Evolutionary conservation across 129 eudicot genomes (phyloP).

Genomic region (Rutidosis leptorrhynchoides): DNA sequence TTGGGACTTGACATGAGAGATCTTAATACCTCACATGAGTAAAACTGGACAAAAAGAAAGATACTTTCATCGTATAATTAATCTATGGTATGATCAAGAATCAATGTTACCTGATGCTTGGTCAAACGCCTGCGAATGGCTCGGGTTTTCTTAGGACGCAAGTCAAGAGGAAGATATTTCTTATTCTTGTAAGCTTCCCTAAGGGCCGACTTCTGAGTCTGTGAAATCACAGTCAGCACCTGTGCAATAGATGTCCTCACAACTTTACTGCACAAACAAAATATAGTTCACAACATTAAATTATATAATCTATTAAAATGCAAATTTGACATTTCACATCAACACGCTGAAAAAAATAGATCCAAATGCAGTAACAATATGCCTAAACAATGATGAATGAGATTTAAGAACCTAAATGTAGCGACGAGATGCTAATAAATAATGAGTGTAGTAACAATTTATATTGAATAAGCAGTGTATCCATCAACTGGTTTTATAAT

Average conservation of each 20-base stretch:
- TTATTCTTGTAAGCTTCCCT: slow-evolving; percentile 73
- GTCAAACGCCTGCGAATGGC: slow-evolving; percentile 62
- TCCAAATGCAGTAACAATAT: not conserved
- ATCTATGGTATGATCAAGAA: not conserved
- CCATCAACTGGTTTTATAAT: not conserved
- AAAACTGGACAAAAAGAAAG: not conserved
- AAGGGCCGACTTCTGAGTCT: slow-evolving; percentile 59
- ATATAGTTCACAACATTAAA: not conserved
- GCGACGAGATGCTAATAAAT: too few species aligned
- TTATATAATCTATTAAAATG: not conserved
- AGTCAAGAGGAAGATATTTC: slow-evolving; percentile 61
- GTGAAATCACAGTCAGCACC: slow-evolving; percentile 73
- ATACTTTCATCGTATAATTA: not conserved
- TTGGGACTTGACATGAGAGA: not conserved
- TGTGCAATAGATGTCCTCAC: slow-evolving; percentile 75
- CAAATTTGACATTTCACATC: not conserved
- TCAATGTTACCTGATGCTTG: slow-evolving; percentile 49
- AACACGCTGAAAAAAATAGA: not conserved
- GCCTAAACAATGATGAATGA: not conserved
- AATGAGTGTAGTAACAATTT: too few species aligned
- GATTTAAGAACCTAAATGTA: not conserved
- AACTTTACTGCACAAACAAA: slow-evolving; percentile 47
- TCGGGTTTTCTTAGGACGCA: slow-evolving; percentile 70
- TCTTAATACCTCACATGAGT: not conserved
- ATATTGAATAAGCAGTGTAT: too few species aligned